Percentiles rank a stretch among this genome's conserved stretches.
Conservation (phyloP, 768 basidiomycete species). For the Cytidiella melzeri region DNA sequence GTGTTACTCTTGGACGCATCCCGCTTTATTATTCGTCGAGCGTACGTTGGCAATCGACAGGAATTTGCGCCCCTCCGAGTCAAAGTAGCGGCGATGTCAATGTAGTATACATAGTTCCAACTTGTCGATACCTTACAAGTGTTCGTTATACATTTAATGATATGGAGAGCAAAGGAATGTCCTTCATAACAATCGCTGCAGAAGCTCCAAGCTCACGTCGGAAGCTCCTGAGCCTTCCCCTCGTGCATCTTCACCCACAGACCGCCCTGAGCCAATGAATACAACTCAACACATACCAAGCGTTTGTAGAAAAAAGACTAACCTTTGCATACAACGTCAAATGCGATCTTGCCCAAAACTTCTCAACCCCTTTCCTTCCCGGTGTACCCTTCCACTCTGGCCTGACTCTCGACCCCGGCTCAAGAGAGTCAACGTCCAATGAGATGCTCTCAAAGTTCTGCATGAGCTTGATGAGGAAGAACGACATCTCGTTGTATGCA, state of each 20-base stretch:
- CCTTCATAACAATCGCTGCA: too few relatives aligned
- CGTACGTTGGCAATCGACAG: too few relatives aligned
- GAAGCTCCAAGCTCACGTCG: too few relatives aligned
- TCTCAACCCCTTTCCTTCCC: slow-evolving; percentile 33
- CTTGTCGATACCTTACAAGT: too few relatives aligned
- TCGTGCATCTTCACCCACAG: slow-evolving; percentile 25
- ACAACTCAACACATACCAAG: not conserved
- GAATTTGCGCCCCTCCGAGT: too few relatives aligned
- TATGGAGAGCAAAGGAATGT: too few relatives aligned
- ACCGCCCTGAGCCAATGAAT: slow-evolving; percentile 17
- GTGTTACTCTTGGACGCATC: too few relatives aligned
- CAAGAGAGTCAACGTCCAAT: slow-evolving; percentile 33
- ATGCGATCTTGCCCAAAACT: slow-evolving; percentile 32
- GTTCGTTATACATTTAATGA: too few relatives aligned
- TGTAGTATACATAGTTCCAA: too few relatives aligned
- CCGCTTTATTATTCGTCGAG: too few relatives aligned
- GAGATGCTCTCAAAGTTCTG: slow-evolving; percentile 41
- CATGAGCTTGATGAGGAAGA: slow-evolving; percentile 46
- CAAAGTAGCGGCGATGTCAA: too few relatives aligned
- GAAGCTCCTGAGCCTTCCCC: too few relatives aligned
- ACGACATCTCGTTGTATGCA: slow-evolving; percentile 51
- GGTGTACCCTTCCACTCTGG: slow-evolving; percentile 27
- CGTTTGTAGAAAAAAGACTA: not conserved
- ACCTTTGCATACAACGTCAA: slow-evolving; percentile 38
- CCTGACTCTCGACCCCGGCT: slow-evolving; percentile 24